Evolutionary conservation across 192 early-diverging fungal genomes (phyloP).

Genomic region (Entomortierella lignicola): DNA sequence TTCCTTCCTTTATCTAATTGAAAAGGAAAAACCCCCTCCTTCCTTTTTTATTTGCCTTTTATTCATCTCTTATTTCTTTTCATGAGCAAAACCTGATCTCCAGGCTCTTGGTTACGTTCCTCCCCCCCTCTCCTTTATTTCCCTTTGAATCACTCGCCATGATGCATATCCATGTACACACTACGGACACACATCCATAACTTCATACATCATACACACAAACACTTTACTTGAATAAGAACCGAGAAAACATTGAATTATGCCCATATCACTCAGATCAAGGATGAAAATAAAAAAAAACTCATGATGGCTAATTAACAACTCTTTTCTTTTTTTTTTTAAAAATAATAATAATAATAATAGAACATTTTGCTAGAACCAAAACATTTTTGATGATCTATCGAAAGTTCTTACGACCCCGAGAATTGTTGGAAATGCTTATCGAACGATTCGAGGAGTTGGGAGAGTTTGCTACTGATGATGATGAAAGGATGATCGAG

Average conservation of each 20-base stretch:
- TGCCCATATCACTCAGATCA: too few species aligned
- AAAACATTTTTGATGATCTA: conserved; percentile 50
- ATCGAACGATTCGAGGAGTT: conserved; percentile 44
- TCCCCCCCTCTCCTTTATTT: not conserved
- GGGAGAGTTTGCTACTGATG: conserved; percentile 34
- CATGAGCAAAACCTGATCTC: not conserved
- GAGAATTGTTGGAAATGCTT: conserved; percentile 49
- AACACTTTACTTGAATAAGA: too few species aligned
- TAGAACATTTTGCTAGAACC: conserved; percentile 42
- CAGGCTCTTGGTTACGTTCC: not conserved
- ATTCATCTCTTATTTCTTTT: conserved; percentile 1
- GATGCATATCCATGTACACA: not conserved
- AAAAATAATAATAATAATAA: too few species aligned
- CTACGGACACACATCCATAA: not conserved
- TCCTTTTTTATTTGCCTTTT: not conserved
- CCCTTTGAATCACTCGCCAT: not conserved
- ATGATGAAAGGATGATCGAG: conserved; percentile 18
- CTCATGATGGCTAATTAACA: not conserved
- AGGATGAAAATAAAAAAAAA: not conserved
- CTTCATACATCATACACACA: too few species aligned
- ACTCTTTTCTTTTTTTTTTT: conserved; percentile 10
- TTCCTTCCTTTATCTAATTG: not conserved
- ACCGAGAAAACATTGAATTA: too few species aligned
- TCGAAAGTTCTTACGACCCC: conserved; percentile 47
- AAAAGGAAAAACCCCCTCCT: too few species aligned